These are phyloP conservation scores for Diaporthe ampelina DNA, from an alignment of 2,329 filamentous ascomycete species.

Conservation along the genomic window DNA sequence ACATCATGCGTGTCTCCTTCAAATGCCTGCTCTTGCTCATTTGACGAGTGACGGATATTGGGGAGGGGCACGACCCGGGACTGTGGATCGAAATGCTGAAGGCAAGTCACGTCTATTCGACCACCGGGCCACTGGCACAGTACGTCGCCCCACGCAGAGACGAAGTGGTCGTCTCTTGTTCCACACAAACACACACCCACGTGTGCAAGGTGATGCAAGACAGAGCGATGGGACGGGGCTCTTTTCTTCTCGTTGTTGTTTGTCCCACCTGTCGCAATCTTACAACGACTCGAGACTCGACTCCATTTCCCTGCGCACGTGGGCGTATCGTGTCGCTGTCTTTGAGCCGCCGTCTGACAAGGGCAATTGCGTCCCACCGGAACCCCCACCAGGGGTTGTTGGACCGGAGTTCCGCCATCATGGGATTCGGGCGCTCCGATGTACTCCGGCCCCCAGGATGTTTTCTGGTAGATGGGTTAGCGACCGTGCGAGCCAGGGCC, in stretches of 20 bases:
- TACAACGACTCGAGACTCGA: background rate
- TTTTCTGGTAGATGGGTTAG: background rate
- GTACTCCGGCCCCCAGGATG: background rate
- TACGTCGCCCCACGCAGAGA: too few species aligned
- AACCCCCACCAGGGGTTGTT: background rate
- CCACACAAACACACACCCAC: background rate
- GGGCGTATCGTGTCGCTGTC: background rate
- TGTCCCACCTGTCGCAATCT: background rate
- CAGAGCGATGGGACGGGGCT: background rate
- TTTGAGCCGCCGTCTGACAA: background rate
- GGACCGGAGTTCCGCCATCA: background rate
- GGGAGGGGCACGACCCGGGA: too few species aligned
- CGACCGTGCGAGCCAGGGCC: background rate
- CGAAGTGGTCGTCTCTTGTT: too few species aligned
- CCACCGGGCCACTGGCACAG: too few species aligned
- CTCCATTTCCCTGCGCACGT: background rate
- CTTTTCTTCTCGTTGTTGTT: background rate
- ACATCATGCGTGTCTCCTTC: too few species aligned
- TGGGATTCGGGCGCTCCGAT: background rate
- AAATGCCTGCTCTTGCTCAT: too few species aligned
- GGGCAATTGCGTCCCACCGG: too few species aligned
- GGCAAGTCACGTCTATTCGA: too few species aligned
- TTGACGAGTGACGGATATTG: too few species aligned
- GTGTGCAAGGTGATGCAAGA: conserved; percentile 1
- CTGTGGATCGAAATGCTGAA: too few species aligned